Evolutionary conservation across 164 flowering plant species (phyloP), one percentile per base, ranked within the genome.

Genomic region (Amborella trichopoda): DNA sequence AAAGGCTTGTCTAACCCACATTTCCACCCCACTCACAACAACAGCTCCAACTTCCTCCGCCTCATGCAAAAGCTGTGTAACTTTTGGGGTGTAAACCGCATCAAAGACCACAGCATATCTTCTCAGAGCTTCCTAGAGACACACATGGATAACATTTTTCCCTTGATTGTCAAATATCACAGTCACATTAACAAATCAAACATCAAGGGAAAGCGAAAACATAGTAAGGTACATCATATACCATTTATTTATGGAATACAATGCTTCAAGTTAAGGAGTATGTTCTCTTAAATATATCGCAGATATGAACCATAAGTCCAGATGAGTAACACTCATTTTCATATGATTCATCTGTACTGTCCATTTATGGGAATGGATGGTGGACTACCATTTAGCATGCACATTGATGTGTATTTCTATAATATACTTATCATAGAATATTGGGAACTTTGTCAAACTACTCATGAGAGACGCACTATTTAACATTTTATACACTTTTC

Each of bases 1-100:
- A 50, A 71, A 81, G 12, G 94, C 96, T 64, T 93, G 99, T 28
- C 91, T 68, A n/a, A 85, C 68, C 66, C 88, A 85, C 99, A 93
- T 93, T 55, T 93, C 95, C 49, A 76, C 47, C 20, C 97, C 96
- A 1, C 75, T 44, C 21, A 83, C 97, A 51, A 55, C 52, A 26
- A 40, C 63, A 44, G 83, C 89, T 61, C 99, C 99, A 41, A 59
- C 56, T 48, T 78, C 89, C 49, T 76, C 61, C 28, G 97, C 95
- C 72, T 93, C 99, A 27, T 64, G 67, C 65, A 88, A 52, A 40
- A 93, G 85, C 61, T 83, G 71, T 19, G 99, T 93, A 37, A 76
- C 63, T 76, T 74, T 85, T 1, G 99, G 99, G 11, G 97, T 83
- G 69, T 93, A 93, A 26, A 93, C 78, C 13, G 94, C 94, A 68